Evolutionary conservation across 129 eudicot genomes (phyloP).

Genomic region (Arctium lappa): DNA sequence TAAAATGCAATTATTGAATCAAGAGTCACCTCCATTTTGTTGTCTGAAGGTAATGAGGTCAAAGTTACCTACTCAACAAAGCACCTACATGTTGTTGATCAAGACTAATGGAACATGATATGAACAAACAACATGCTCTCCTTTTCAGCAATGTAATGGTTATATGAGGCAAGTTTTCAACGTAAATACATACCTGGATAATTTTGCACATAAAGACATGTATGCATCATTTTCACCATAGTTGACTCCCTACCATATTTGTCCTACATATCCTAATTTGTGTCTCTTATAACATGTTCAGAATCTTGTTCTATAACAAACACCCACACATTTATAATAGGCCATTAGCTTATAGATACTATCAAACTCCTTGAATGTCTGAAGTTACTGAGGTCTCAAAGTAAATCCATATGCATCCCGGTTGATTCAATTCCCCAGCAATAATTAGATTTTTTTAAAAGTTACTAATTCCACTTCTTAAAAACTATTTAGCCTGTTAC

Average conservation of each 20-base stretch:
- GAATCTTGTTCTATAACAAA: background rate
- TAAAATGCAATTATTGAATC: too few relatives aligned
- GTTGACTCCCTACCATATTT: background rate
- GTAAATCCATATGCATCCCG: slow-evolving; percentile 98
- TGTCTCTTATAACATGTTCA: background rate
- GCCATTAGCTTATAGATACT: slow-evolving; percentile 61
- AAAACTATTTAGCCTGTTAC: background rate
- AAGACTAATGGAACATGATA: slow-evolving; percentile 17
- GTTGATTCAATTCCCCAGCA: slow-evolving; percentile 22
- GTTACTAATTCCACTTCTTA: slow-evolving; percentile 2
- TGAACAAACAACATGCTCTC: background rate
- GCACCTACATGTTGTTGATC: slow-evolving; percentile 69
- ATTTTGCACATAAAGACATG: background rate
- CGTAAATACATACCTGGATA: background rate
- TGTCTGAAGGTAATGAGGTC: too few relatives aligned
- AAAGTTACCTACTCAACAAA: slow-evolving; percentile 53
- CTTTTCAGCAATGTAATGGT: background rate
- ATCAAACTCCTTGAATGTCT: slow-evolving; percentile 69
- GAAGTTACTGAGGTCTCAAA: slow-evolving; percentile 90
- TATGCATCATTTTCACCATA: slow-evolving; percentile 16
- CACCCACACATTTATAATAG: background rate
- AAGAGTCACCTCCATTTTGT: too few relatives aligned
- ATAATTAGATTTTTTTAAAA: background rate
- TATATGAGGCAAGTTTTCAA: background rate
- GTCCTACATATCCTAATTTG: background rate